phyloP scores from a whole-genome alignment of 2,329 filamentous ascomycete genomes.

The Fusarium chlamydosporum region DNA sequence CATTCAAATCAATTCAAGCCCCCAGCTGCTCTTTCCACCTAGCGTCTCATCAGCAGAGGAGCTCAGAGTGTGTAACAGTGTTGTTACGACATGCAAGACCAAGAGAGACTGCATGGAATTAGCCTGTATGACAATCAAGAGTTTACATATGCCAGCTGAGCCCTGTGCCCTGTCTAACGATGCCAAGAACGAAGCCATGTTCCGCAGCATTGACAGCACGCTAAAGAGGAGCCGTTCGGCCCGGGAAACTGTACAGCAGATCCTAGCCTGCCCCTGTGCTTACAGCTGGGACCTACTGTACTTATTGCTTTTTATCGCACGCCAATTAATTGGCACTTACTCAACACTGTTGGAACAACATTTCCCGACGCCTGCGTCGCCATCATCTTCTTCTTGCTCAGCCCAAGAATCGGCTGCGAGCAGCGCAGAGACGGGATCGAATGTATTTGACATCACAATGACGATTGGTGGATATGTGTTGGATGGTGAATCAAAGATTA shows the following conservation, averaged over 20 bases:
- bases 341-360: too few relatives aligned
- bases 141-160: conserved; percentile 2
- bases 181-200: neutral
- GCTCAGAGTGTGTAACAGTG: neutral
- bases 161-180: neutral
- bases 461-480: too few relatives aligned
- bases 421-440: too few relatives aligned
- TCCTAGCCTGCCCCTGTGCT: neutral
- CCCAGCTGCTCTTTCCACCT: neutral
- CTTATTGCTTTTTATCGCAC: too few relatives aligned
- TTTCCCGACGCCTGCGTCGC: too few relatives aligned
- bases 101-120: conserved; percentile 4
- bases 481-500: too few relatives aligned
- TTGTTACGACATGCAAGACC: neutral
- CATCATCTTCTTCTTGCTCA: too few relatives aligned
- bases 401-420: too few relatives aligned
- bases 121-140: conserved; percentile 1
- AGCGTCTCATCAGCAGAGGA: neutral
- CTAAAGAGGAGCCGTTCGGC: neutral
- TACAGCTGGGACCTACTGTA: neutral
- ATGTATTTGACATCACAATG: too few relatives aligned
- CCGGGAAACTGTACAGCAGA: neutral
- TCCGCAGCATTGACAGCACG: conserved; percentile 1
- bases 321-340: too few relatives aligned
- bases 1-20: neutral